These are phyloP conservation scores for Umbilicus rupestris DNA, from an alignment of 164 flowering plant genomes.

Conservation along the genomic window DNA sequence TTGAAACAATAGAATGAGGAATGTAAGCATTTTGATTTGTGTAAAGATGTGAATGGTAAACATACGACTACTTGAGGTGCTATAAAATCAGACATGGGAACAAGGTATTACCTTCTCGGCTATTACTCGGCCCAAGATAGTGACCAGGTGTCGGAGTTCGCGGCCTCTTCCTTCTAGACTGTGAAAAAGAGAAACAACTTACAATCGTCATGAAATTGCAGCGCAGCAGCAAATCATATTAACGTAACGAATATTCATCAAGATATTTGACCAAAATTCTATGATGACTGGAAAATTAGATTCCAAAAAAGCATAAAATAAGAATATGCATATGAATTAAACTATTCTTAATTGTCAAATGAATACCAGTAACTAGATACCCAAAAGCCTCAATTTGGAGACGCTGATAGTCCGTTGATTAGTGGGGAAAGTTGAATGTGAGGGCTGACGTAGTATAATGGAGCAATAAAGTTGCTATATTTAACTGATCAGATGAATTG, in stretches of 20 bases:
- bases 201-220: too few species aligned
- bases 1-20: neutral
- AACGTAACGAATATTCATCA: neutral
- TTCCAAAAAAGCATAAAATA: neutral
- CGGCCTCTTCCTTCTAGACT: conserved; percentile 91
- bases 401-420: conserved; percentile 97
- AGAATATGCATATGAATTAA: conserved; percentile 1
- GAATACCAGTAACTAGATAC: conserved; percentile 61
- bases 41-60: neutral
- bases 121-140: conserved; percentile 80
- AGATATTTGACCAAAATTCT: neutral
- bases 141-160: conserved; percentile 98
- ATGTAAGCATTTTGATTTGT: neutral
- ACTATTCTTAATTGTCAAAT: conserved; percentile 24
- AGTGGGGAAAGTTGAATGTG: conserved; percentile 90
- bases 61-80: neutral
- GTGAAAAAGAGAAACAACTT: conserved; percentile 20
- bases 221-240: neutral
- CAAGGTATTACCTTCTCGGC: conserved; percentile 50
- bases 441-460: conserved; percentile 85
- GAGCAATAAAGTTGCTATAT: conserved; percentile 59
- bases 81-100: neutral
- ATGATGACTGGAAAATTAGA: too few species aligned
- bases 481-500: conserved; percentile 79
- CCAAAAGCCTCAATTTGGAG: conserved; percentile 71